A percentile compares a stretch with the other conserved stretches of the same genome.
Conservation (phyloP, 2,329 filamentous ascomycete genomes). For the Rhynchosporium secalis region DNA sequence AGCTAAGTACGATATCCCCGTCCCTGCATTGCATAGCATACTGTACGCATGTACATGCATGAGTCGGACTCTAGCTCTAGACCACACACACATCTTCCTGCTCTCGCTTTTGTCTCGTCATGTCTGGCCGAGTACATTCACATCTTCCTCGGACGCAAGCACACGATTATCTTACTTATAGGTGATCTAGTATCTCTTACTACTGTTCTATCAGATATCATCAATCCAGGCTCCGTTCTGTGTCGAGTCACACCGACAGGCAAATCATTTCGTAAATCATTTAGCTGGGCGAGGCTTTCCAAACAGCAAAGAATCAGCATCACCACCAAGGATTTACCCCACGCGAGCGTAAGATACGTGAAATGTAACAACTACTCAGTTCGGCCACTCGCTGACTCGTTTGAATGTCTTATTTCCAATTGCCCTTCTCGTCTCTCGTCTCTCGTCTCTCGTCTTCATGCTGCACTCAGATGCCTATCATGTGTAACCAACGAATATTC, state of each 20-base stretch:
- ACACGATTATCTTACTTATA: not conserved
- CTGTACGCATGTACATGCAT: conserved; percentile 13
- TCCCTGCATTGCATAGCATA: conserved; percentile 4
- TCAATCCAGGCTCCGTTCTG: not conserved
- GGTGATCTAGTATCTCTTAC: not conserved
- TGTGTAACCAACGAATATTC: not conserved
- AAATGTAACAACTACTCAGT: not conserved
- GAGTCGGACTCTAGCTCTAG: not conserved
- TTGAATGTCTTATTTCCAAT: not conserved
- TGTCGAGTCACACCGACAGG: not conserved
- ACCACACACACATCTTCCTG: conserved; percentile 6
- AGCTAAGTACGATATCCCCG: not conserved
- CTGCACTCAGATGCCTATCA: no score
- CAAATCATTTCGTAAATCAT: not conserved
- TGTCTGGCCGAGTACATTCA: not conserved
- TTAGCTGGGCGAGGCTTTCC: not conserved
- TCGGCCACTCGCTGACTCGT: not conserved
- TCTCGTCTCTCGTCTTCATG: not conserved
- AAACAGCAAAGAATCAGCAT: not conserved
- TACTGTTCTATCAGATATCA: not conserved
- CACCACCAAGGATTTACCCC: not conserved
- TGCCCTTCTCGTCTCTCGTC: not conserved
- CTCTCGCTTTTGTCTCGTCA: not conserved
- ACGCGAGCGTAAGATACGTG: not conserved
- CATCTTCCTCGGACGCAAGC: not conserved